Base-by-base conservation (phyloP, 768 basidiomycete species). In the Mycena rebaudengoi region DNA sequence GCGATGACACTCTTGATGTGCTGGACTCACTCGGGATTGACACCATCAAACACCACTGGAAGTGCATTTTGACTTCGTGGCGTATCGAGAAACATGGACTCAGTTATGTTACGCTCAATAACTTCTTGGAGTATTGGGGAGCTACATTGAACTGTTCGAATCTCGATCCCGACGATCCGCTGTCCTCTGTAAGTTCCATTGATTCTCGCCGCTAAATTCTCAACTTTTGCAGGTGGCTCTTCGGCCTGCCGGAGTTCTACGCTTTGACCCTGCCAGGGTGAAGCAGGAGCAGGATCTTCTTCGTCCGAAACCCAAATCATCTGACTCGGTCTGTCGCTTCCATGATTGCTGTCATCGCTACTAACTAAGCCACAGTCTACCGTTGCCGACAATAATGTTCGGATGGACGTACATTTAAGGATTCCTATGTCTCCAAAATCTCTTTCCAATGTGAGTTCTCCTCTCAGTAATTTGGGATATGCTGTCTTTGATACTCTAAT, bases 21-120 rank as follows among this genome's bases (percentile, higher is more conserved):
- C 57, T 59, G 16, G n/a, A 11, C 2, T 2, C 8, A 2, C 25
- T 59, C 5, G 46, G 46, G 7, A 5, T 20, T 4, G 28, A 8
- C 4, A 32, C 14, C n/a, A 20, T 59, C 46, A 59, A 59, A 20
- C 26, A 40, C 26, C 57, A 59, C 23, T 59, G 57, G 57, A 50
- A 39, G 7, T 39, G 28, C 13, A 10, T 59, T 0, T 23, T 59
- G 18, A 59, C 46, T 2, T 49, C 57, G 2, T 59, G 46, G 46
- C 57, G 57, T 11, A 29, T 59, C 1, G 57, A 59, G 39, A 48
- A 59, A 8, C 7, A 41, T 2, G 57, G 57, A 5, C 57, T 59
- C 10, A 48, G 35, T 16, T 5, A 12, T 16, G 20, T 20, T 0
- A 26, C 57, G 1, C 35, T 50, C 37, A 59, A 59, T 21, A 41